phyloP scores from a whole-genome alignment of 208 protist species.

The Wallacemonas sp. region DNA sequence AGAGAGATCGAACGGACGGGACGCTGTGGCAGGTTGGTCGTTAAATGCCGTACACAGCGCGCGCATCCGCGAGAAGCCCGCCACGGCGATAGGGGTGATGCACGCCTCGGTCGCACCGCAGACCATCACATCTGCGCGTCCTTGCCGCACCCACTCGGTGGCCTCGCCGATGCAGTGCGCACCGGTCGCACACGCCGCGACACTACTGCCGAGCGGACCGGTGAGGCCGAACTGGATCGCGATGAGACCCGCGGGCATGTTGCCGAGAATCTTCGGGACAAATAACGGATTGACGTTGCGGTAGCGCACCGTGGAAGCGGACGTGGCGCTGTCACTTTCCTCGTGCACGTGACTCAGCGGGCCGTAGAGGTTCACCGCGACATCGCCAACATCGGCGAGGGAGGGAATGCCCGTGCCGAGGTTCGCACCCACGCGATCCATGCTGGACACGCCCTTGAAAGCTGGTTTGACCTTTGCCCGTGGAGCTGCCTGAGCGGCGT shows the following conservation, averaged over 20 bases:
- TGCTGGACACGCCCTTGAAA: neutral
- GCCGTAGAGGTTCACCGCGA: slow-evolving; percentile 41
- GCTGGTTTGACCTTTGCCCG: slow-evolving; percentile 13
- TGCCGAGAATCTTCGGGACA: slow-evolving; percentile 97
- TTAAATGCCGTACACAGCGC: slow-evolving; percentile 95
- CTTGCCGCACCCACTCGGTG: slow-evolving; percentile 75
- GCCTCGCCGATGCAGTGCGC: slow-evolving; percentile 96
- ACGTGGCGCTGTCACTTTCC: neutral
- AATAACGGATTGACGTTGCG: slow-evolving; percentile 91
- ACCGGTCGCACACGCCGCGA: slow-evolving; percentile 97
- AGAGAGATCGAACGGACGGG: slow-evolving; percentile 93
- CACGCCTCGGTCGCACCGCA: slow-evolving; percentile 94
- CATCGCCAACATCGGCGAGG: slow-evolving; percentile 72
- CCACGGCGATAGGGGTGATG: slow-evolving; percentile 90
- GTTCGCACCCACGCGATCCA: slow-evolving; percentile 78
- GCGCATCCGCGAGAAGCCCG: slow-evolving; percentile 92
- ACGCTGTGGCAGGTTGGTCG: slow-evolving; percentile 76
- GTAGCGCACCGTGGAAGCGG: slow-evolving; percentile 29
- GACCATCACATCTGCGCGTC: slow-evolving; percentile 87
- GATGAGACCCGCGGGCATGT: slow-evolving; percentile 93
- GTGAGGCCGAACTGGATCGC: slow-evolving; percentile 86
- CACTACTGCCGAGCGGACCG: slow-evolving; percentile 91
- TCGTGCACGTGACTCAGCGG: slow-evolving; percentile 4
- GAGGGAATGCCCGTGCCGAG: slow-evolving; percentile 92
- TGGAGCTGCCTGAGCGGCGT: slow-evolving; percentile 15